Percentiles rank a stretch among this genome's conserved stretches.
phyloP scores from a whole-genome alignment of 2,329 filamentous ascomycete species.

The Tolypocladium pustulatum region DNA sequence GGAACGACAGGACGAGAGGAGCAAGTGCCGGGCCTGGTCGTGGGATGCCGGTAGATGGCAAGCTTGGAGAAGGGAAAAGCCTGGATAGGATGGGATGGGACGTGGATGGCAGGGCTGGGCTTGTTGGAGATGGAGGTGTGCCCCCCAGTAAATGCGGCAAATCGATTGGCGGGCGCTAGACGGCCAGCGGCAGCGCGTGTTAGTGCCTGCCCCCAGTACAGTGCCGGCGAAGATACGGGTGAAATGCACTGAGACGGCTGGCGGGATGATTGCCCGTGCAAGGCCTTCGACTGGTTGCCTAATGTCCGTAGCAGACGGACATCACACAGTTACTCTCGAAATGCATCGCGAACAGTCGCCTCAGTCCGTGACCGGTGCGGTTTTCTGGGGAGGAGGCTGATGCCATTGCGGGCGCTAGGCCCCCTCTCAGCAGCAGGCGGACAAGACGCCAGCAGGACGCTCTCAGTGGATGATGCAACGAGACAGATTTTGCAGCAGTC shows the following conservation, averaged over 20 bases:
- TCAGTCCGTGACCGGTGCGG: background rate
- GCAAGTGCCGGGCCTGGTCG: slow-evolving; percentile 1
- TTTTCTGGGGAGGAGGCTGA: background rate
- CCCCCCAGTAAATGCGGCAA: slow-evolving; percentile 15
- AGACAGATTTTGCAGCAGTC: background rate
- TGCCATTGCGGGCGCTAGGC: too few relatives aligned
- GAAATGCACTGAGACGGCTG: background rate
- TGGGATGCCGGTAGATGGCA: slow-evolving; percentile 15
- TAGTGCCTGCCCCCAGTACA: background rate
- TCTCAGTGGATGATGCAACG: background rate
- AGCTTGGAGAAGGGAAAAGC: slow-evolving; percentile 1
- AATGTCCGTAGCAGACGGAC: background rate
- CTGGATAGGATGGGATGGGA: background rate
- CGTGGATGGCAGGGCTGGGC: slow-evolving; percentile 6
- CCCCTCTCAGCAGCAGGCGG: background rate
- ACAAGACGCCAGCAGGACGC: background rate
- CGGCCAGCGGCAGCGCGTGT: background rate
- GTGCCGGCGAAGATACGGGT: background rate
- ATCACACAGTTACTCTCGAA: background rate
- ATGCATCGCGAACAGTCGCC: background rate
- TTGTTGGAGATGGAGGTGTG: slow-evolving; percentile 1
- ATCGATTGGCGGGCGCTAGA: slow-evolving; percentile 12
- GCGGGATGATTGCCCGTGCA: background rate
- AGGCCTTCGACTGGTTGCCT: background rate
- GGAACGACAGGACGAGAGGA: slow-evolving; percentile 2